Percentiles rank a stretch among this genome's conserved stretches.
Conservation (phyloP, 371 early-diverging fungal genomes). For the Mucor sp. region DNA sequence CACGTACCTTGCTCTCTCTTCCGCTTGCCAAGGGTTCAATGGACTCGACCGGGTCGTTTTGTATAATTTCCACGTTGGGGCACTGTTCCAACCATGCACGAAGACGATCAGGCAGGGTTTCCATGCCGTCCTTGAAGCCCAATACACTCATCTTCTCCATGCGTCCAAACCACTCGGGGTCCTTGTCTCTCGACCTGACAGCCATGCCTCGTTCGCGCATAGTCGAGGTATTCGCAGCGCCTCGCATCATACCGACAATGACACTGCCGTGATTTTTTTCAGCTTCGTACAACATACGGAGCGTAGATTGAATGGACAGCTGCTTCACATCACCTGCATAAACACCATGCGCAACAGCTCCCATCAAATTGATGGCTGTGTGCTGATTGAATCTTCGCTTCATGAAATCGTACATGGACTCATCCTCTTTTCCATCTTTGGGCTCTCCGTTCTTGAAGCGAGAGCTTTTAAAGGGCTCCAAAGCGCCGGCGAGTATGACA, state of each 20-base stretch:
- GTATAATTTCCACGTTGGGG: slow-evolving; percentile 60
- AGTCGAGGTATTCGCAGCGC: slow-evolving; percentile 32
- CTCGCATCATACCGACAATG: slow-evolving; percentile 37
- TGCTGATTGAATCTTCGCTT: slow-evolving; percentile 71
- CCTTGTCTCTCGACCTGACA: slow-evolving; percentile 33
- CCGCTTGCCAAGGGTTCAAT: slow-evolving; percentile 33
- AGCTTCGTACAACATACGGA: slow-evolving; percentile 66
- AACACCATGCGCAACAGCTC: slow-evolving; percentile 90
- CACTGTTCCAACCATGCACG: slow-evolving; percentile 41
- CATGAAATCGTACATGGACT: slow-evolving; percentile 66
- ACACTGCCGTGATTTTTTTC: slow-evolving; percentile 75
- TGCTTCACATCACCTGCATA: slow-evolving; percentile 86
- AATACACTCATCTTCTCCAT: slow-evolving; percentile 72
- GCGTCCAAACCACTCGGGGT: slow-evolving; percentile 61
- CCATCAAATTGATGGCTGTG: slow-evolving; percentile 59
- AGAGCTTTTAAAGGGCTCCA: slow-evolving; percentile 71
- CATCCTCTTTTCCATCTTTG: slow-evolving; percentile 40
- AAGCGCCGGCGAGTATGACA: slow-evolving; percentile 42
- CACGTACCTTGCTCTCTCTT: slow-evolving; percentile 37
- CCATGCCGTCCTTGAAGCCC: slow-evolving; percentile 82
- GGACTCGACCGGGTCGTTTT: slow-evolving; percentile 38
- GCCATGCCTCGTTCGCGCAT: slow-evolving; percentile 47
- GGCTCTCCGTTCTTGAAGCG: slow-evolving; percentile 62
- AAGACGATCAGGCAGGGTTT: slow-evolving; percentile 67
- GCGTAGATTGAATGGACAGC: slow-evolving; percentile 75